These are phyloP conservation scores for Talaromyces sp. DNA, from an alignment of 2,329 filamentous ascomycete species.

Conservation along the genomic window DNA sequence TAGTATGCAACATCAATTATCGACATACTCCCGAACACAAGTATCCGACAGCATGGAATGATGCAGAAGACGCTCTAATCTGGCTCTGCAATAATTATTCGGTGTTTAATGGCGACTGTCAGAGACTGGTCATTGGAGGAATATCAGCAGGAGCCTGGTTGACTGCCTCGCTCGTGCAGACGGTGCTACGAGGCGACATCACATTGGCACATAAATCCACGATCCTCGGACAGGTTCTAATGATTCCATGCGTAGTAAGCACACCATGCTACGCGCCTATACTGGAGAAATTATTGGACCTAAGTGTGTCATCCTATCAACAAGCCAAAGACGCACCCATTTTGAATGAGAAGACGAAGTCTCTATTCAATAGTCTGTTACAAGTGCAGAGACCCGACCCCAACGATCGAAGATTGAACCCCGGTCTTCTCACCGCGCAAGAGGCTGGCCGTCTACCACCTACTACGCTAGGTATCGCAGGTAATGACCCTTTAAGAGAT, in stretches of 20 bases:
- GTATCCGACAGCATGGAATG: neutral
- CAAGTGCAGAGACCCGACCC: neutral
- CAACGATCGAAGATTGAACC: neutral
- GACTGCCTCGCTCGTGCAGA: neutral
- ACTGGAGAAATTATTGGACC: neutral
- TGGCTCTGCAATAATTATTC: neutral
- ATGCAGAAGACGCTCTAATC: neutral
- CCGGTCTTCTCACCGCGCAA: neutral
- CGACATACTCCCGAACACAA: neutral
- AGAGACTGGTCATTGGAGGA: neutral
- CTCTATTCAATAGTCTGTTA: neutral
- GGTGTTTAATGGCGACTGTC: neutral
- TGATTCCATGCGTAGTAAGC: constrained; percentile 4
- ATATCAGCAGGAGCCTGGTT: neutral
- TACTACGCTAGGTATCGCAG: neutral
- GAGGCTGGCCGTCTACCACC: neutral
- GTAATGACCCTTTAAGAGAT: neutral
- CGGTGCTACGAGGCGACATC: neutral
- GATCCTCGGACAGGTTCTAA: neutral
- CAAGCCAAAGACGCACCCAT: neutral
- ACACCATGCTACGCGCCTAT: neutral
- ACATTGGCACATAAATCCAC: neutral
- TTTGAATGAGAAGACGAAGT: neutral
- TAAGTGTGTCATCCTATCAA: neutral
- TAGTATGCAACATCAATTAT: neutral